Base-by-base conservation (phyloP, 2,329 filamentous ascomycete species). In the Tolypocladium ophioglossoides region DNA sequence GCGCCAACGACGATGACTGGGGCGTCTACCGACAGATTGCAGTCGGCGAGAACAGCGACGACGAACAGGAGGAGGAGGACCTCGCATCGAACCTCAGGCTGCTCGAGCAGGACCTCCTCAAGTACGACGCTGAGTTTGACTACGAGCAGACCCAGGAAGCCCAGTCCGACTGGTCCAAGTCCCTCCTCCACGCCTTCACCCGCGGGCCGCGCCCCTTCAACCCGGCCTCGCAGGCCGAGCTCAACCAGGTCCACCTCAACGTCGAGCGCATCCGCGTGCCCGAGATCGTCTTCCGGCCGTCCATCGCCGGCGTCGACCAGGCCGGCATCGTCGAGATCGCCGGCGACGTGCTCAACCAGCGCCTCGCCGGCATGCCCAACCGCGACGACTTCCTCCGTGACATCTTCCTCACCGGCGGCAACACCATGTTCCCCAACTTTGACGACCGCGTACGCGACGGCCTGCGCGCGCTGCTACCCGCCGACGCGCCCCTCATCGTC, bases 1-100 rank as follows among this genome's bases (percentile, higher is more conserved):
- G 94, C 54, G 91, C 91, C 51, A 92, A 99, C 68, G 94, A 99
- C 65, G 91, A 95, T 55, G 94, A 99, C 69, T 99, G 94, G 94
- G 90, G 90, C 55, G 90, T 99, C 16, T 99, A 99, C 71, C 86
- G 94, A 52, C 89, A 89, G 41, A 95, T 97, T 55, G 89, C 90
- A 2, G 90, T 88, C 1, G 91, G 90, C 51, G 86, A 87, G 9
- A 79, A 78, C 61, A 89, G 87, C 65, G 89, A 94, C 58, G 91
- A 96, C 61, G 88, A 92, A 63, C 91, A 95, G 51, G 91, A 95
- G 66, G 92, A 97, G 66, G 89, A 92, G 68, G 92, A 97, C 64
- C 79, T 96, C 0, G 80, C 82, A 55, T 82, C 78, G 6, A 81
- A 78, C 55, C 80, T 99, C 48, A 88, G 88, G 66, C 76, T 74